Evolutionary conservation across 345 rosid species (phyloP).

Genomic region (Euphorbia tirucalli): DNA sequence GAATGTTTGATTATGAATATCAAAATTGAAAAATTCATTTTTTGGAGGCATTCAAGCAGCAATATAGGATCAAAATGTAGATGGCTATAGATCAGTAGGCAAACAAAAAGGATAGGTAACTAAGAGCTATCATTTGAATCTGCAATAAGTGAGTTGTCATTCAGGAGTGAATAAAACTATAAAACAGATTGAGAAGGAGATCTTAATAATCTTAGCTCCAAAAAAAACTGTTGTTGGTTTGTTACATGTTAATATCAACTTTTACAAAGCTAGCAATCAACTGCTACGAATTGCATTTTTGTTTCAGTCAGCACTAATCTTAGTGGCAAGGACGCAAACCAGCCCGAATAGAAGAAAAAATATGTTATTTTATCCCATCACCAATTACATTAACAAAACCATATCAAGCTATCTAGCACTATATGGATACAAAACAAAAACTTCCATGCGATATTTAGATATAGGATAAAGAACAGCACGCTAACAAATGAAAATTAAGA

Average conservation of each 20-base stretch:
- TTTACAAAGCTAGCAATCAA: background rate
- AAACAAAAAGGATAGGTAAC: background rate
- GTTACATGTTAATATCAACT: background rate
- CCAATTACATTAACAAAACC: background rate
- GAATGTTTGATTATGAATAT: too few relatives aligned
- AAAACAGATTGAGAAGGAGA: background rate
- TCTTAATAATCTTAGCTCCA: background rate
- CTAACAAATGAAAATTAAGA: background rate
- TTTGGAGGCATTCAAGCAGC: background rate
- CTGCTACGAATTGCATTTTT: background rate
- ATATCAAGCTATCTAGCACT: background rate
- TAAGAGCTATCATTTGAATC: background rate
- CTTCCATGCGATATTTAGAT: too few relatives aligned
- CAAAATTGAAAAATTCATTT: background rate
- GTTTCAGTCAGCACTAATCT: background rate
- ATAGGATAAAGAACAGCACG: background rate
- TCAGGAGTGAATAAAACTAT: background rate
- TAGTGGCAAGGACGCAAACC: background rate
- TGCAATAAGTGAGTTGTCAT: background rate
- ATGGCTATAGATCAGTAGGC: background rate
- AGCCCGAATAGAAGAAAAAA: background rate
- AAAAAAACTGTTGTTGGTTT: too few relatives aligned
- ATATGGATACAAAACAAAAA: too few relatives aligned
- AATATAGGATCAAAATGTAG: background rate
- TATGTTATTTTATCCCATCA: background rate